These are phyloP conservation scores for Lentinula sp. DNA, from an alignment of 768 basidiomycete genomes.

Conservation along the genomic window DNA sequence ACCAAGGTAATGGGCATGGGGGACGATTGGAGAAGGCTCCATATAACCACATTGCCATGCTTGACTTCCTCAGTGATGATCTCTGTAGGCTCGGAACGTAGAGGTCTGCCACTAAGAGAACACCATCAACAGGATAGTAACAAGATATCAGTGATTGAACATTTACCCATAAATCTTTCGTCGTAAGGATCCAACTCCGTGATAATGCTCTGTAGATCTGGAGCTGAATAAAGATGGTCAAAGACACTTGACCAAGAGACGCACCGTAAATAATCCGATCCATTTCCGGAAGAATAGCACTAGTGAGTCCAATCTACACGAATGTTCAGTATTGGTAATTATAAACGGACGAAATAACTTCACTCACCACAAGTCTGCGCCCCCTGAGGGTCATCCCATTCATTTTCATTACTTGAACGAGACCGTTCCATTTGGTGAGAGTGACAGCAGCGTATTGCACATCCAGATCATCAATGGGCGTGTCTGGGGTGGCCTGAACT, in stretches of 20 bases:
- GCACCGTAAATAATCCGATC: background rate
- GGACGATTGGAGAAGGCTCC: background rate
- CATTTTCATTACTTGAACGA: conserved; percentile 33
- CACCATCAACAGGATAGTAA: background rate
- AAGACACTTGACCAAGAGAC: background rate
- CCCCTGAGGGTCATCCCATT: conserved; percentile 31
- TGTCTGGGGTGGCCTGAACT: conserved; percentile 11
- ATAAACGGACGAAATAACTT: background rate
- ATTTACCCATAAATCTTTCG: background rate
- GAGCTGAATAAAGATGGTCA: background rate
- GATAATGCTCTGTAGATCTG: background rate
- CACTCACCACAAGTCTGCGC: conserved; percentile 28
- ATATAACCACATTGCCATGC: background rate
- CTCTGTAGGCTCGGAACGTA: conserved; percentile 2
- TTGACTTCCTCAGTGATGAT: background rate
- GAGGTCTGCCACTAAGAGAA: background rate
- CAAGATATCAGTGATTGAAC: background rate
- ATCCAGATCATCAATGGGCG: conserved; percentile 17
- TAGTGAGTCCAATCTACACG: conserved; percentile 3
- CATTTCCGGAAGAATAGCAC: conserved; percentile 6
- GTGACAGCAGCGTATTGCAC: conserved; percentile 47
- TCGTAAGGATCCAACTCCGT: background rate
- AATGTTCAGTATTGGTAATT: background rate
- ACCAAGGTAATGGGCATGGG: background rate
- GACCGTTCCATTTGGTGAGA: conserved; percentile 31